Evolutionary conservation across 768 basidiomycete genomes (phyloP), one percentile per base, ranked within the genome.

Genomic region (Amanita molliuscula): DNA sequence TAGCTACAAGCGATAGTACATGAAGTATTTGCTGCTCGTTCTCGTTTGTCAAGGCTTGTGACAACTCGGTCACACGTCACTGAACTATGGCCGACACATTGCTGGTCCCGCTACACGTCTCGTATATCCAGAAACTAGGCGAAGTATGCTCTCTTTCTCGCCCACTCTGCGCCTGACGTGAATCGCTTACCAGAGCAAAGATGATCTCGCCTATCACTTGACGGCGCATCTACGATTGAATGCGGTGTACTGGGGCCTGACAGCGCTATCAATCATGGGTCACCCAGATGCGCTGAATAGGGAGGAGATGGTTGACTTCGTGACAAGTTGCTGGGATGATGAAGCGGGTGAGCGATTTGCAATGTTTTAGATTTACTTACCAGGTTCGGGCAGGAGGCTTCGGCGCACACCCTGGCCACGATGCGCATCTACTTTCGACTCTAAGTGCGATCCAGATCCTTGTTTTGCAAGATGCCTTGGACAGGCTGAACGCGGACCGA

Each of bases 171-270:
- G 29, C 25, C 34, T 45, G 41, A 43, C 20, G 31, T 48, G 6
- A 15, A 15, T 25, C 3, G 11, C 23, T 23, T 4, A 9, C n/a
- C 58, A 88, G 88, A 83, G 72, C 66, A 84, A 84, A 51, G 81
- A 90, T 70, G 90, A 92, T 55, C 74, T 96, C 15, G 73, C 77
- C 1, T 95, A 95, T 67, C 90, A 95, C 63, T 73, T 95, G 16
- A 94, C 94, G 0, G 74, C 92, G 10, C 96, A 99, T 65, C 76
- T 98, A 6, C 87, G 95, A 6, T 72, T 99, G 66, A 98, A 97
- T 64, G 95, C 93, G 2, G 73, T 98, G 6, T 99, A 96, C 65
- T 99, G 96, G 96, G 96, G 92, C 6, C 70, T 93, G 35, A 91
- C 87, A 0, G 92, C 96, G 0, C 69, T 95, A 2, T 86, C 76